These are phyloP conservation scores for Aspergillus arachidicola DNA, from an alignment of 2,329 filamentous ascomycete genomes.

Conservation along the genomic window DNA sequence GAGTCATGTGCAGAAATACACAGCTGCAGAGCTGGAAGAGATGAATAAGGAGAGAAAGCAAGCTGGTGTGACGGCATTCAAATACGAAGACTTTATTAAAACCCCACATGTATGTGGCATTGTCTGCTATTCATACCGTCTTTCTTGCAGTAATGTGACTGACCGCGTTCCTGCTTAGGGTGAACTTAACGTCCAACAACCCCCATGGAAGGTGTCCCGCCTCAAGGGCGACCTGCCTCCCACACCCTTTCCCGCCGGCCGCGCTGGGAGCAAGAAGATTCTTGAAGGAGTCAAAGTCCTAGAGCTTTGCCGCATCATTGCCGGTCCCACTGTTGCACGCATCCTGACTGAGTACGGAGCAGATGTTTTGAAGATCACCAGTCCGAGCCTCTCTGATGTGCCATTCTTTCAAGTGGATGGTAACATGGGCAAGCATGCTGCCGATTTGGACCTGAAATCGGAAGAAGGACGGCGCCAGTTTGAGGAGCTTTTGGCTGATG, in stretches of 20 bases:
- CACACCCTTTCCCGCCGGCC: constrained; percentile 33
- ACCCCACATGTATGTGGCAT: constrained; percentile 54
- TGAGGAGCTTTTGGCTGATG: constrained; percentile 61
- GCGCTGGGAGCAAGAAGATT: constrained; percentile 33
- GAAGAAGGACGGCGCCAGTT: constrained; percentile 57
- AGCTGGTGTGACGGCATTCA: constrained; percentile 63
- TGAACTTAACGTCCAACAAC: constrained; percentile 38
- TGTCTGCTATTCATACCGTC: background rate
- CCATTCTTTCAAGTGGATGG: constrained; percentile 73
- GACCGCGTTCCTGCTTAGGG: constrained; percentile 22
- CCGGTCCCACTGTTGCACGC: constrained; percentile 69
- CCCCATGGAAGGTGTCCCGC: constrained; percentile 38
- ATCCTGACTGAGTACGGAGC: constrained; percentile 73
- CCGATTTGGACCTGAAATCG: constrained; percentile 64
- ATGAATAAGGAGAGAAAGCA: constrained; percentile 60
- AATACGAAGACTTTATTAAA: constrained; percentile 60
- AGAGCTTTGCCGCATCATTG: constrained; percentile 74
- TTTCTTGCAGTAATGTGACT: background rate
- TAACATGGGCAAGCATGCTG: constrained; percentile 70
- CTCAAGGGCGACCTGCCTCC: constrained; percentile 31
- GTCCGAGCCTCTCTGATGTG: constrained; percentile 67
- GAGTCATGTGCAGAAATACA: constrained; percentile 58
- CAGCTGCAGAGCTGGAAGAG: constrained; percentile 58
- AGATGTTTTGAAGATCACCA: constrained; percentile 71
- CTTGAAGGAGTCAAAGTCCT: constrained; percentile 68